A percentile compares a stretch with the other conserved stretches of the same genome.
These are phyloP conservation scores for Fraxinus pennsylvanica DNA, from an alignment of 257 asterid genomes.

Conservation along the genomic window DNA sequence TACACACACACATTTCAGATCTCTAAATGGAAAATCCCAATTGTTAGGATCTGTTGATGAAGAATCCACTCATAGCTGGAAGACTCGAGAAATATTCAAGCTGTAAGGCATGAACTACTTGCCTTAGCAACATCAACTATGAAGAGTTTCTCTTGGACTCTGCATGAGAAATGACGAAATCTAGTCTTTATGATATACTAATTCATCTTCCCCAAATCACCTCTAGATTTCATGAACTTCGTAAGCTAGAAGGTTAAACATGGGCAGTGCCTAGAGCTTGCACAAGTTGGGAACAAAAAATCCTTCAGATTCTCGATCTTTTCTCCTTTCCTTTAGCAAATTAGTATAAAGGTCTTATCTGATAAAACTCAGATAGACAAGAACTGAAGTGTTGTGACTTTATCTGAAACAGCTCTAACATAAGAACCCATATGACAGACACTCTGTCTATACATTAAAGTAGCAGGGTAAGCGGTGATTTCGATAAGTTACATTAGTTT, in stretches of 20 bases:
- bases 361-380: background rate
- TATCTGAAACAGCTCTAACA: background rate
- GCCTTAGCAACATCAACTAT: background rate
- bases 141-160: background rate
- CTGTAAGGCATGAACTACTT: background rate
- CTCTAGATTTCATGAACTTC: background rate
- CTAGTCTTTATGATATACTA: background rate
- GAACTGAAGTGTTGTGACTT: background rate
- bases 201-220: background rate
- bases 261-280: background rate
- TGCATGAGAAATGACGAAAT: background rate
- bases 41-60: background rate
- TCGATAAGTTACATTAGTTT: constrained; percentile 7
- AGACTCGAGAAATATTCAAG: background rate
- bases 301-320: background rate
- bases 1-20: background rate
- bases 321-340: background rate
- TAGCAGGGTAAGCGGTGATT: background rate
- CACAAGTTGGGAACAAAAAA: background rate
- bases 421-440: background rate
- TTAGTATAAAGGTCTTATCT: background rate
- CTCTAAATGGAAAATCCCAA: background rate
- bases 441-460: background rate
- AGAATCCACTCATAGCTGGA: background rate
- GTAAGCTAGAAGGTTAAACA: background rate